Evolutionary conservation across 352 stramenopile genomes (phyloP).

Genomic region (Globisporangium alternatum): DNA sequence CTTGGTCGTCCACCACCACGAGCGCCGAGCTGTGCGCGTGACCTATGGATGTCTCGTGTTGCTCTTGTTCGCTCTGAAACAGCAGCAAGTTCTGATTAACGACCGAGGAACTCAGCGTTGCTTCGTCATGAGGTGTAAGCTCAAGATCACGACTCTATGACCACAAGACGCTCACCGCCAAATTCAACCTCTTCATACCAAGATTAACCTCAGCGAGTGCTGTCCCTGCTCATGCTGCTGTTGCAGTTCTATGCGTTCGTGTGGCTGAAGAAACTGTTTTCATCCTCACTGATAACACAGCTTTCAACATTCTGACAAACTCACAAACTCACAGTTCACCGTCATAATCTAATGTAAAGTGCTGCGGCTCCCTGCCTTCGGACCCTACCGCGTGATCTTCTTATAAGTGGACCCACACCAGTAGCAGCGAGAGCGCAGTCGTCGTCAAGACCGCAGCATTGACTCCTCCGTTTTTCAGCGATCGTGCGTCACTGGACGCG

Average conservation of each 20-base stretch:
- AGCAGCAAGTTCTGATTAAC: background rate
- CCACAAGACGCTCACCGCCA: background rate
- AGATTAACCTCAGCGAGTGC: background rate
- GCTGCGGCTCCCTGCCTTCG: no score
- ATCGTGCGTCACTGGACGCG: background rate
- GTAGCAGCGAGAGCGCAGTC: background rate
- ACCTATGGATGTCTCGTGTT: background rate
- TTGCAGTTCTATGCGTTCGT: background rate
- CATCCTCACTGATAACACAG: background rate
- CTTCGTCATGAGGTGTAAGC: background rate
- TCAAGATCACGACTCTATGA: background rate
- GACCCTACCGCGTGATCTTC: no score
- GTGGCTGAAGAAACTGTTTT: background rate
- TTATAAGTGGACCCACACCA: constrained; percentile 7
- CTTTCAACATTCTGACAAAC: background rate
- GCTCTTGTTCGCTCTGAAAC: background rate
- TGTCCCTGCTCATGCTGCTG: background rate
- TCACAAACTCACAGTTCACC: background rate
- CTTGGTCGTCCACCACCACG: constrained; percentile 20
- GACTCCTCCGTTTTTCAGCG: background rate
- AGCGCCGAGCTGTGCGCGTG: constrained; percentile 15
- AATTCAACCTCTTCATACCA: background rate
- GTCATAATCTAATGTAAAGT: background rate
- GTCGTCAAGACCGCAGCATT: background rate
- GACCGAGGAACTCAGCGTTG: background rate